Percentiles rank a stretch among this genome's conserved stretches.
Evolutionary conservation across 805 yeast species (phyloP).

Genomic region (Lipomyces orientalis): DNA sequence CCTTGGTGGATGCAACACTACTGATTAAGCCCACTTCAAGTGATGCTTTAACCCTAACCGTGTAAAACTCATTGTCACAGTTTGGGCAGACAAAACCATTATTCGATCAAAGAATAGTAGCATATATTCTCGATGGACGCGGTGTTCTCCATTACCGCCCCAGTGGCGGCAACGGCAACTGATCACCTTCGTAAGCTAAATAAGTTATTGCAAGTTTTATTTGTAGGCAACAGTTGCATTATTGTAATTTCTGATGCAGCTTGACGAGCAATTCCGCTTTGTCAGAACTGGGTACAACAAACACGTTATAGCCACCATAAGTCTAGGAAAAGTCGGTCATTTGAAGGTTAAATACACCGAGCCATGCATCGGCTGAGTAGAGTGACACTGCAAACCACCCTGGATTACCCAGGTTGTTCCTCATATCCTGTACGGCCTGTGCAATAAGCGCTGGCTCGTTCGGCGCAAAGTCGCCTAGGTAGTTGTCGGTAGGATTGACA

Average conservation of each 20-base stretch:
- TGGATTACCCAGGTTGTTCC: conserved; percentile 7
- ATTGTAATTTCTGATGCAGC: background rate
- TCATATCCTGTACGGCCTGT: conserved; percentile 12
- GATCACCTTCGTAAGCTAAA: no score
- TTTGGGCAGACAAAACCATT: no score
- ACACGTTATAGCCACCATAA: background rate
- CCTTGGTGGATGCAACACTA: no score
- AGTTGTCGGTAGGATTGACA: conserved; percentile 9
- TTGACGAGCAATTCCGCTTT: background rate
- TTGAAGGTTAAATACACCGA: conserved; percentile 7
- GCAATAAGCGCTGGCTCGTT: conserved; percentile 6
- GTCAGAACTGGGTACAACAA: background rate
- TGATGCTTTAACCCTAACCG: no score
- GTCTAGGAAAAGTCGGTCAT: conserved; percentile 7
- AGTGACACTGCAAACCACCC: conserved; percentile 8
- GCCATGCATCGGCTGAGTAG: conserved; percentile 3
- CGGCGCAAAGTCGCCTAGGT: conserved; percentile 5
- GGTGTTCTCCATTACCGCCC: no score
- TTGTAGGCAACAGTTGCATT: no score
- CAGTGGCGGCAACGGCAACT: no score
- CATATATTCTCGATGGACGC: no score
- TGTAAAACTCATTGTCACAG: no score
- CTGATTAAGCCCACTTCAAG: no score
- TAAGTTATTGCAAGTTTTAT: no score
- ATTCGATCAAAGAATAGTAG: no score